Conservation (phyloP, 441 rosid genomes). For the Pelargonium fulgidum region DNA sequence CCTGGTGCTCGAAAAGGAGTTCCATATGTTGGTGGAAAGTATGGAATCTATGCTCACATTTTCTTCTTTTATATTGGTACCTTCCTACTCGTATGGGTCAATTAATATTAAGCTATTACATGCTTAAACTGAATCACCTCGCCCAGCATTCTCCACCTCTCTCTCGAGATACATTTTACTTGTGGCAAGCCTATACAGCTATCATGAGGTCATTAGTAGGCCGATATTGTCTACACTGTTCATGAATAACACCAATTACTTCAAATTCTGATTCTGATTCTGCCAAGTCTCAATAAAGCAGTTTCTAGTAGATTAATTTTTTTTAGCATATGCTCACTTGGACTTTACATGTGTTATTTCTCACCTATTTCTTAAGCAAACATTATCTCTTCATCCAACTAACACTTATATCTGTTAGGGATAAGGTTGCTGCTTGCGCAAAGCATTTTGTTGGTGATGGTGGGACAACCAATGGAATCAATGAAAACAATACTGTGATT, state of each 20-base stretch:
- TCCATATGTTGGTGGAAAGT: conserved; percentile 26
- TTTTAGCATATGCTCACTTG: not conserved
- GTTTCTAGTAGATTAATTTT: not conserved
- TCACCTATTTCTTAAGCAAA: not conserved
- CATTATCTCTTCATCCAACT: not conserved
- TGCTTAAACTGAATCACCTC: too few relatives aligned
- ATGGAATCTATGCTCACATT: conserved; percentile 12
- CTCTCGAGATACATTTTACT: too few relatives aligned
- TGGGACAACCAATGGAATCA: conserved; percentile 51
- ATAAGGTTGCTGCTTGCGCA: conserved; percentile 61
- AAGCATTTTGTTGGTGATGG: conserved; percentile 72
- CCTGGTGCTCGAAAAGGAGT: conserved; percentile 7
- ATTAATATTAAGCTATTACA: too few relatives aligned
- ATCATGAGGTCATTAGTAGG: not conserved
- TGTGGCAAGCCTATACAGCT: not conserved
- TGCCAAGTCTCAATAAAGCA: not conserved
- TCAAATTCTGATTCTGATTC: not conserved
- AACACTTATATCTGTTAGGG: conserved; percentile 28
- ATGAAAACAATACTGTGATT: conserved; percentile 50
- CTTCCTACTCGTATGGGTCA: too few relatives aligned
- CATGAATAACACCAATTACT: not conserved
- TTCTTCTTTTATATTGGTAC: not conserved
- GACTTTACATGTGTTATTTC: not conserved
- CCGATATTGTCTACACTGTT: not conserved
- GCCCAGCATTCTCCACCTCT: too few relatives aligned